phyloP scores from a whole-genome alignment of 176 grass and related monocot species.

The Oryza australiensis region DNA sequence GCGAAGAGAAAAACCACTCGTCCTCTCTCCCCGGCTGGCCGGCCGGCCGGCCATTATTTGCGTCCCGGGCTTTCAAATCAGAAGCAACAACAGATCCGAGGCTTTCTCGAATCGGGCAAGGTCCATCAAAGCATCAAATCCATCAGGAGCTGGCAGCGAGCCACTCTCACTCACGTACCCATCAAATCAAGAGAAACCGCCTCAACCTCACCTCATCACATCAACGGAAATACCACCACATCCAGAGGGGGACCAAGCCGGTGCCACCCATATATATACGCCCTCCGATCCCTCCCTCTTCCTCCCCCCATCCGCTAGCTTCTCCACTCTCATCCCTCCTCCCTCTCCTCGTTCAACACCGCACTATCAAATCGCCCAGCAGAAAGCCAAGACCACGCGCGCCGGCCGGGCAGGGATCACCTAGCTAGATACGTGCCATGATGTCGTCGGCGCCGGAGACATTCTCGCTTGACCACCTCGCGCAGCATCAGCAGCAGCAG shows the following conservation, averaged over 20 bases:
- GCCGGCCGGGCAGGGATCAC: not conserved
- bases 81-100: slow-evolving; percentile 83
- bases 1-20: not conserved
- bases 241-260: slow-evolving; percentile 16
- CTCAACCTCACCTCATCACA: slow-evolving; percentile 46
- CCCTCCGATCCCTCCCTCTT: not conserved
- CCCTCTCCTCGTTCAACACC: not conserved
- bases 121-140: slow-evolving; percentile 92
- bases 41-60: slow-evolving; percentile 6
- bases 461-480: slow-evolving; percentile 72
- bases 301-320: not conserved
- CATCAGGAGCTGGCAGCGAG: slow-evolving; percentile 49
- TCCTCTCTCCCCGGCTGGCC: not conserved
- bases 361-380: not conserved
- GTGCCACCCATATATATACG: slow-evolving; percentile 38
- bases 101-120: slow-evolving; percentile 63
- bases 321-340: not conserved
- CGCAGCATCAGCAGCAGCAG: not conserved
- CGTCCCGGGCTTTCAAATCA: slow-evolving; percentile 49
- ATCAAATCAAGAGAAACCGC: slow-evolving; percentile 47
- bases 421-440: not conserved
- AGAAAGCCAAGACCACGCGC: not conserved
- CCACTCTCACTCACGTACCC: slow-evolving; percentile 19
- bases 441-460: slow-evolving; percentile 69
- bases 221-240: not conserved